Evolutionary conservation across 805 yeast genomes (phyloP).

Genomic region (Yamadazyma scolyti): DNA sequence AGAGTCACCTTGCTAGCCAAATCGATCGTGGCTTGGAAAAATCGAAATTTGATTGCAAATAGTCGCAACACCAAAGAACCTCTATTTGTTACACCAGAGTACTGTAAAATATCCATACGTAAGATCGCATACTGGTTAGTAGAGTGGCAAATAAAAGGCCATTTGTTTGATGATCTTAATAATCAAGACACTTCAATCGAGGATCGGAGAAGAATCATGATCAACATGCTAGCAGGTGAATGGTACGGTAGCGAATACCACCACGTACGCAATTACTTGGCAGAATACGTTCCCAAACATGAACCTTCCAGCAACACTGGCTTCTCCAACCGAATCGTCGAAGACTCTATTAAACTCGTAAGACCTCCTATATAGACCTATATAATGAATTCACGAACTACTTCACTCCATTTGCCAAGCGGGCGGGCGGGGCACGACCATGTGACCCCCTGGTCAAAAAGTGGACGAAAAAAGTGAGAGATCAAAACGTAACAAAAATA

Average conservation of each 20-base stretch:
- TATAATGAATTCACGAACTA: background rate
- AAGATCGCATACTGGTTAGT: conserved; percentile 42
- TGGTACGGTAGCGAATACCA: conserved; percentile 43
- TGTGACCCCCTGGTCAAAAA: too few species aligned
- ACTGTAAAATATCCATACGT: conserved; percentile 33
- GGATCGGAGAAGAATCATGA: conserved; percentile 19
- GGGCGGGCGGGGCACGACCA: conserved; percentile 1
- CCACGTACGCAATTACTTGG: conserved; percentile 25
- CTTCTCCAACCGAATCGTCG: conserved; percentile 30
- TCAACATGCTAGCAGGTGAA: conserved; percentile 36
- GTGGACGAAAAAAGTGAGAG: conserved; percentile 1
- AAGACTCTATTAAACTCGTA: conserved; percentile 31
- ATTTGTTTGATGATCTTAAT: conserved; percentile 3
- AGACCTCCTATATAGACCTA: conserved; percentile 35
- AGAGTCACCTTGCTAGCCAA: conserved; percentile 23
- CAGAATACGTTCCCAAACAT: conserved; percentile 12
- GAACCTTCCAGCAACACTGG: conserved; percentile 30
- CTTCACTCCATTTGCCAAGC: background rate
- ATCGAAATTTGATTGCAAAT: conserved; percentile 2
- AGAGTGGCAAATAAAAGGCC: conserved; percentile 29
- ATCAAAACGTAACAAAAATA: background rate
- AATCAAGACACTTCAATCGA: conserved; percentile 7
- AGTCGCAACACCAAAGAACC: too few species aligned
- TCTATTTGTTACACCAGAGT: conserved; percentile 36
- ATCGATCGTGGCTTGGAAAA: conserved; percentile 20